These are phyloP conservation scores for Murraya paniculata DNA, from an alignment of 345 rosid genomes.

Conservation along the genomic window DNA sequence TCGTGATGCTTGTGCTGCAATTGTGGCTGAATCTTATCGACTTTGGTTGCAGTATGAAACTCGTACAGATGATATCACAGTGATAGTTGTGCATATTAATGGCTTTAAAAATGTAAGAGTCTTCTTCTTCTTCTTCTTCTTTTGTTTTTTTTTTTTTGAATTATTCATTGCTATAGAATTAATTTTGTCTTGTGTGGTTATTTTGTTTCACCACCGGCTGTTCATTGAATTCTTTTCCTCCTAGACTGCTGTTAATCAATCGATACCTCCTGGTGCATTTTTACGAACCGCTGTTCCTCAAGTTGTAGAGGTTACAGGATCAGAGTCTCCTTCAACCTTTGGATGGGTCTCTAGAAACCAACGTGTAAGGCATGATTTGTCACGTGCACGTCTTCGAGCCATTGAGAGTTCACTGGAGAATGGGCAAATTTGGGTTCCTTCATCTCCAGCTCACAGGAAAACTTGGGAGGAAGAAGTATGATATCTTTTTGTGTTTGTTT, in stretches of 20 bases:
- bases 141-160: neutral
- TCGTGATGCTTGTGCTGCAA: slow-evolving; percentile 99
- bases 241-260: slow-evolving; percentile 57
- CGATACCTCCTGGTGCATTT: slow-evolving; percentile 36
- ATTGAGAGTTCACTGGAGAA: slow-evolving; percentile 89
- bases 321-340: slow-evolving; percentile 80
- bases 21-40: slow-evolving; percentile 98
- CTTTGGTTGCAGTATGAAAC: slow-evolving; percentile 99
- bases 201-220: slow-evolving; percentile 16
- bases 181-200: slow-evolving; percentile 8
- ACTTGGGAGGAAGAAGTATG: slow-evolving; percentile 98
- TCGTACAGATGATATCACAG: slow-evolving; percentile 99
- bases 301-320: slow-evolving; percentile 75
- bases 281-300: slow-evolving; percentile 61
- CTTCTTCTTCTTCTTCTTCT: neutral
- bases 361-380: slow-evolving; percentile 81
- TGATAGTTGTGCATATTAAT: slow-evolving; percentile 85
- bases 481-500: neutral
- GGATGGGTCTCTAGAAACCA: slow-evolving; percentile 74
- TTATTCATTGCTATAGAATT: neutral
- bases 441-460: slow-evolving; percentile 84
- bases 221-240: slow-evolving; percentile 13
- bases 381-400: slow-evolving; percentile 91
- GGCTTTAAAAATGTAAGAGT: slow-evolving; percentile 69
- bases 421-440: slow-evolving; percentile 85